phyloP scores from a whole-genome alignment of 2,329 filamentous ascomycete genomes.

The Alternaria triticina region DNA sequence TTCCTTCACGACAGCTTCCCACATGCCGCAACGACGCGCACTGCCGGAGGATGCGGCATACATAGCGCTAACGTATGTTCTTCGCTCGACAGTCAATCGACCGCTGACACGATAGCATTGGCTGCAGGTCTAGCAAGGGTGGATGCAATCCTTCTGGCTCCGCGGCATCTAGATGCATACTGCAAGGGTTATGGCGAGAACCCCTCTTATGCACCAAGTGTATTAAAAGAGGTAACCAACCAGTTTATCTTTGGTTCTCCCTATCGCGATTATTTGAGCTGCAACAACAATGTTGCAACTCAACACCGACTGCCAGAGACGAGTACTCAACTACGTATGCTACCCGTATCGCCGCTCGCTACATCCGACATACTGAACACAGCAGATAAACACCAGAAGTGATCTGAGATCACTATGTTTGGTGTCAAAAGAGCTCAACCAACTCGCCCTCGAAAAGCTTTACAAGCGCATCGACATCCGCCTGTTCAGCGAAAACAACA shows the following conservation, averaged over 20 bases:
- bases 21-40: neutral
- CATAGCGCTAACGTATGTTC: neutral
- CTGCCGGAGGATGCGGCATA: neutral
- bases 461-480: neutral
- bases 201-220: neutral
- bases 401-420: neutral
- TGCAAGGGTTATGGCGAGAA: neutral
- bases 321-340: neutral
- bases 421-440: neutral
- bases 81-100: neutral
- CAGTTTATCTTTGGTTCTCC: accelerated
- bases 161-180: neutral
- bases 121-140: neutral
- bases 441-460: neutral
- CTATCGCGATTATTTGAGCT: neutral
- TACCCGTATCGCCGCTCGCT: neutral
- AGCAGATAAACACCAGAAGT: neutral
- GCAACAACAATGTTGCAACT: neutral
- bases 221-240: neutral
- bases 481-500: neutral
- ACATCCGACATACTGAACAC: too few species aligned
- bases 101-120: neutral
- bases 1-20: neutral
- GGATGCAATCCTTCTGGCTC: neutral
- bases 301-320: neutral